Conservation (phyloP, 768 basidiomycete genomes). For the Boletus vermiculosoides region DNA sequence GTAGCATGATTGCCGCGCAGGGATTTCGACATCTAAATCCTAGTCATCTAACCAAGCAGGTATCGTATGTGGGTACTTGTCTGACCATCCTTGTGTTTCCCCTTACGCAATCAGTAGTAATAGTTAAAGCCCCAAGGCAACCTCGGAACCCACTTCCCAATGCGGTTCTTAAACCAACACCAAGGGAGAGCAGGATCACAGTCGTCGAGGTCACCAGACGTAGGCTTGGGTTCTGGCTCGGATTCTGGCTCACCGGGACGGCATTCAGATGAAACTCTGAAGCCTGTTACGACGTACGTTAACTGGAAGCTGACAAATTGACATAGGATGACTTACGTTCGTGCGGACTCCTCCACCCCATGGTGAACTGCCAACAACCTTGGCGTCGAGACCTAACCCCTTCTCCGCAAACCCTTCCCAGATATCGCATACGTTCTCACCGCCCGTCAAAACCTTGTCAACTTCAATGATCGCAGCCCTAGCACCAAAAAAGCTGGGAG, state of each 20-base stretch:
- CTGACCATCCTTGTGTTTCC: slow-evolving; percentile 2
- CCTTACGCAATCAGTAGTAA: slow-evolving; percentile 10
- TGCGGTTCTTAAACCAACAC: slow-evolving; percentile 12
- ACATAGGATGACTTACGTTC: slow-evolving; percentile 43
- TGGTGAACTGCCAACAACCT: slow-evolving; percentile 76
- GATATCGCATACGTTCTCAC: no score
- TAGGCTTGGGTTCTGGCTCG: slow-evolving; percentile 22
- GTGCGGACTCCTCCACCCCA: slow-evolving; percentile 91
- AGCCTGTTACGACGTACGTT: slow-evolving; percentile 28
- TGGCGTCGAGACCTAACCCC: no score
- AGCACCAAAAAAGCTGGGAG: slow-evolving; percentile 82
- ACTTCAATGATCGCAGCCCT: slow-evolving; percentile 90
- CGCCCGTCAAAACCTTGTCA: slow-evolving; percentile 85
- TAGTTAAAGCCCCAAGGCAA: slow-evolving; percentile 15
- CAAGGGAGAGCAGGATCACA: slow-evolving; percentile 10
- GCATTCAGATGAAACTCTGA: slow-evolving; percentile 42
- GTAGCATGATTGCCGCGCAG: neutral
- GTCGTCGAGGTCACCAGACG: slow-evolving; percentile 35
- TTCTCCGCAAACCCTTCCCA: no score
- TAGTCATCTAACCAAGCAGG: slow-evolving; percentile 12
- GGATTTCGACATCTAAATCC: slow-evolving; percentile 5
- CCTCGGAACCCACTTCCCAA: slow-evolving; percentile 19
- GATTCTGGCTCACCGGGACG: slow-evolving; percentile 12
- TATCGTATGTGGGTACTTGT: slow-evolving; percentile 18
- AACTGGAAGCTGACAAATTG: neutral